Conservation (phyloP, 495 filamentous ascomycete species). For the Talaromyces liani region DNA sequence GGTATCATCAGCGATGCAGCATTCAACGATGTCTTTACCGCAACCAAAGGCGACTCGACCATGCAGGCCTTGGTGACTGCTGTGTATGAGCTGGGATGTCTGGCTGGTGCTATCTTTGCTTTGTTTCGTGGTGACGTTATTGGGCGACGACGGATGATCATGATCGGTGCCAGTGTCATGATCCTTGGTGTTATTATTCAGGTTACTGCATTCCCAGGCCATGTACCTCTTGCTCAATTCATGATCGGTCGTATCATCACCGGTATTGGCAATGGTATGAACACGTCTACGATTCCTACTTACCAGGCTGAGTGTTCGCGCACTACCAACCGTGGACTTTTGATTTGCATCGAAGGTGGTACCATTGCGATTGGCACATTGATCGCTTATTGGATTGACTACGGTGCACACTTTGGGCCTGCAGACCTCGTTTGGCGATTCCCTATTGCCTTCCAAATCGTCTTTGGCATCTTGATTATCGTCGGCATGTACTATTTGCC, state of each 20-base stretch:
- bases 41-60: slow-evolving; percentile 54
- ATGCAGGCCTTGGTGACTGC: slow-evolving; percentile 79
- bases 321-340: slow-evolving; percentile 67
- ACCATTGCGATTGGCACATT: slow-evolving; percentile 68
- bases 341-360: slow-evolving; percentile 80
- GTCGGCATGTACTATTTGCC: slow-evolving; percentile 59
- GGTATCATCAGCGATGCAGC: slow-evolving; percentile 68
- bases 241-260: slow-evolving; percentile 68
- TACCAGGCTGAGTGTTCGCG: slow-evolving; percentile 75
- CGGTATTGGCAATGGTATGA: slow-evolving; percentile 72
- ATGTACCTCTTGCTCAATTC: slow-evolving; percentile 55
- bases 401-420: slow-evolving; percentile 62
- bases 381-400: slow-evolving; percentile 84
- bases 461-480: slow-evolving; percentile 63
- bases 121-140: slow-evolving; percentile 59
- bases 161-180: slow-evolving; percentile 61
- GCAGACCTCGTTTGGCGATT: slow-evolving; percentile 65
- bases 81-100: slow-evolving; percentile 76
- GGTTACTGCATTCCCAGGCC: slow-evolving; percentile 43
- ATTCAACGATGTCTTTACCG: slow-evolving; percentile 65
- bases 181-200: slow-evolving; percentile 74
- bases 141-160: slow-evolving; percentile 50
- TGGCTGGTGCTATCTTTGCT: slow-evolving; percentile 68
- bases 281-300: slow-evolving; percentile 69
- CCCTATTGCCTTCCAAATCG: slow-evolving; percentile 74